Evolutionary conservation across 768 basidiomycete genomes (phyloP), one percentile per base, ranked within the genome.

Genomic region (Lentinula lateritia): DNA sequence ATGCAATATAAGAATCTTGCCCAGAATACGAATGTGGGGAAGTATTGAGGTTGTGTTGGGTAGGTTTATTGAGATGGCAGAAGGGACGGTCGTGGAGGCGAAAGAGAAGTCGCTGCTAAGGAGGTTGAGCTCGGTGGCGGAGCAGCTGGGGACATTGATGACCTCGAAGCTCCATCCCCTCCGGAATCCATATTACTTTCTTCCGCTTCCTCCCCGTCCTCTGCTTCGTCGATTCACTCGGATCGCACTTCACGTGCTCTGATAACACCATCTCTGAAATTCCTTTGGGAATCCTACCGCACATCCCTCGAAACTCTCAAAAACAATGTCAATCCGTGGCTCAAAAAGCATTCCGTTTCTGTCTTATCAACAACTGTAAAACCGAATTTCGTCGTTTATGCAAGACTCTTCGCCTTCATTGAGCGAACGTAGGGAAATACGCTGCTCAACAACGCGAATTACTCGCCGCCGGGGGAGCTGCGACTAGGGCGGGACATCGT

Each of bases 211-310:
- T 28, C 15, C 16, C 9, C 45, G 8, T 36, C 36, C 9, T 18
- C 52, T 10, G 89, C 90, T 67, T 93, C 94, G 58, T 81, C 83
- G 71, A 92, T 94, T 76, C 95, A 83, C 78, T 91, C 92, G 77
- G 95, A 98, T 74, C 80, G 96, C 67, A 97, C 94, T 35, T 95
- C 98, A 75, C 79, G 96, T 50, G 91, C 94, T 6, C 83, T 98
- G 56, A 94, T 99, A 65, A 97, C 94, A 0, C 96, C 96, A 0
- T 97, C 95, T 89, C 89, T 98, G 70, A 95, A 95, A 71, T 97
- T 98, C 74, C 82, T 95, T n/a, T 98, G 95, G 95, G 96, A 98
- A 80, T 93, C 92, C 67, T 98, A 98, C 71, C 87, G 96, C 61
- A 97, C 93, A 18, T 93, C 91, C 1, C 78, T 99, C 45, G 96